A percentile compares a stretch with the other conserved stretches of the same genome.
Conservation (phyloP, 2,329 filamentous ascomycete species). For the Penicillium thymicola region DNA sequence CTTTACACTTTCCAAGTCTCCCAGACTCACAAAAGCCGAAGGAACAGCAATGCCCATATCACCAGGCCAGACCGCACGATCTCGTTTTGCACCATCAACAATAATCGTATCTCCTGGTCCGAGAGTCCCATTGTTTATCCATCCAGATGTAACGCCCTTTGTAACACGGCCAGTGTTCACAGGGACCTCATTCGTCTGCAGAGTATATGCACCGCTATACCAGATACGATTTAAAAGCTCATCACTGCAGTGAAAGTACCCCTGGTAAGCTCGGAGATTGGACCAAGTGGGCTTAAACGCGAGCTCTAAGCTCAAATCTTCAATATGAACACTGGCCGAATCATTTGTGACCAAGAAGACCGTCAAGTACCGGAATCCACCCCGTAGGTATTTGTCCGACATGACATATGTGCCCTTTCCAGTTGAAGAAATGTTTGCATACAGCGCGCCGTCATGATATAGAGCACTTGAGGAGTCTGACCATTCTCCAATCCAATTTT, state of each 20-base stretch:
- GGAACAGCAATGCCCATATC: conserved; percentile 53
- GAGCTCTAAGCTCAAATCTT: conserved; percentile 44
- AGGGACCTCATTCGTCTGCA: conserved; percentile 47
- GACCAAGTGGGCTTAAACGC: conserved; percentile 52
- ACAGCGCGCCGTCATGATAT: conserved; percentile 44
- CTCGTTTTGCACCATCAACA: conserved; percentile 45
- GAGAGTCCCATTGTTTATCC: conserved; percentile 41
- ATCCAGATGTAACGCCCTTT: conserved; percentile 30
- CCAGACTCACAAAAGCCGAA: conserved; percentile 42
- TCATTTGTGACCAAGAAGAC: conserved; percentile 36
- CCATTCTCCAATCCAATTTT: conserved; percentile 47
- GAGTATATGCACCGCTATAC: conserved; percentile 55
- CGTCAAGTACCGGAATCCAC: conserved; percentile 47
- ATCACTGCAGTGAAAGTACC: conserved; percentile 53
- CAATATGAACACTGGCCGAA: conserved; percentile 36
- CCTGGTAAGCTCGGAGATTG: conserved; percentile 52
- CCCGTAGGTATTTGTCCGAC: conserved; percentile 40
- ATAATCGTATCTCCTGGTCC: conserved; percentile 43
- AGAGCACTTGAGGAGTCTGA: conserved; percentile 51
- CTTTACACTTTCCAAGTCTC: conserved; percentile 46
- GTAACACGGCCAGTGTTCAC: conserved; percentile 37
- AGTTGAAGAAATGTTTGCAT: conserved; percentile 33
- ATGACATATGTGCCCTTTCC: conserved; percentile 39
- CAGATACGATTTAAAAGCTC: conserved; percentile 55
- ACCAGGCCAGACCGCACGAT: conserved; percentile 47